Evolutionary conservation across 805 yeast species (phyloP).

Genomic region (Lipomyces sp.): DNA sequence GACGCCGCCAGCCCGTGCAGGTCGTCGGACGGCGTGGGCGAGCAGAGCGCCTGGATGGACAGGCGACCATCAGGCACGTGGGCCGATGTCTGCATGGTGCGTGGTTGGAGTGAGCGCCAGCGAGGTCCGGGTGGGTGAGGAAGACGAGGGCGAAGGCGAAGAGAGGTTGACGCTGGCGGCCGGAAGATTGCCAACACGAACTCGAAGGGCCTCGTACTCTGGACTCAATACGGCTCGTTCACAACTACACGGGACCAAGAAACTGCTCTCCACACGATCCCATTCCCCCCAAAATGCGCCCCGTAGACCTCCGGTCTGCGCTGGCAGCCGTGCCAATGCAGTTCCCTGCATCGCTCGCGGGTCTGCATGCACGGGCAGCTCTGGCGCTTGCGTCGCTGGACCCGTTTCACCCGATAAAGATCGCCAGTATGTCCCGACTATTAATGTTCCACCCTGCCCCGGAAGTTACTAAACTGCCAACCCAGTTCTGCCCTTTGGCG

Average conservation of each 20-base stretch:
- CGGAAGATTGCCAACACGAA: too few species aligned
- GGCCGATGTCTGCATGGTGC: neutral
- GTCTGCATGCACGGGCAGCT: conserved; percentile 19
- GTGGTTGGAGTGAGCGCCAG: neutral
- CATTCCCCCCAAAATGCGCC: too few species aligned
- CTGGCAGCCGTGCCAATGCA: conserved; percentile 12
- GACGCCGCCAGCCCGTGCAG: neutral
- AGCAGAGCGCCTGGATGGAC: conserved; percentile 21
- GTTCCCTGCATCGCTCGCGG: conserved; percentile 16
- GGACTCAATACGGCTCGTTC: too few species aligned
- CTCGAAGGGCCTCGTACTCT: too few species aligned
- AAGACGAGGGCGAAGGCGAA: neutral
- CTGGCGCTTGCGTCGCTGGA: conserved; percentile 19
- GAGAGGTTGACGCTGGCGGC: neutral
- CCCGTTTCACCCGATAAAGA: conserved; percentile 6
- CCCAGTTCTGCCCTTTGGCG: conserved; percentile 16
- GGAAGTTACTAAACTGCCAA: neutral
- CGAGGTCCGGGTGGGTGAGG: neutral
- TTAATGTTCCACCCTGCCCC: neutral
- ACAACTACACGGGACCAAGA: too few species aligned
- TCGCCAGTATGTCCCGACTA: conserved; percentile 9
- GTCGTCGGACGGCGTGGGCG: neutral
- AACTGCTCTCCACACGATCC: too few species aligned
- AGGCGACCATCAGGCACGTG: conserved; percentile 14
- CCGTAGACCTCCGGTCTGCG: conserved; percentile 10